Conservation (phyloP, 2,329 filamentous ascomycete species). For the Aspergillus transmontanensis region DNA sequence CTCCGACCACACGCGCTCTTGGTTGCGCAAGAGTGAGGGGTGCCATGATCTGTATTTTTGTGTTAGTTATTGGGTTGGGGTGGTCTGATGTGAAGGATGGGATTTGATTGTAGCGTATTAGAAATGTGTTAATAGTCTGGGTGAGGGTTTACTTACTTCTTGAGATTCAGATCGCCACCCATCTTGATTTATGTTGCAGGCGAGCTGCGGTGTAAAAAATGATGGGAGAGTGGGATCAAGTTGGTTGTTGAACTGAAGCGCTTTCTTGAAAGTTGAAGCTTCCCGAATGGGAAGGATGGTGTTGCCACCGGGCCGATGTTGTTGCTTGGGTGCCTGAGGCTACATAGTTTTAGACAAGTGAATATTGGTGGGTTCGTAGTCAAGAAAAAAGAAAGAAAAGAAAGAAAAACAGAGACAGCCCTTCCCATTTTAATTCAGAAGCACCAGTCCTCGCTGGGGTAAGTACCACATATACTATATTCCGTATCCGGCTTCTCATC, state of each 20-base stretch:
- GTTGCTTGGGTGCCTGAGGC: conserved; percentile 10
- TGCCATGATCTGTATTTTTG: conserved; percentile 72
- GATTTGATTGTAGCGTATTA: neutral
- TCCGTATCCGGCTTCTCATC: too few relatives aligned
- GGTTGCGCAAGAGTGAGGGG: conserved; percentile 86
- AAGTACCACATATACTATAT: neutral
- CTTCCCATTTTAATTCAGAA: neutral
- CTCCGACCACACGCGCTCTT: conserved; percentile 85
- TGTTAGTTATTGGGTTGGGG: conserved; percentile 15
- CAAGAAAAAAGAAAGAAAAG: neutral
- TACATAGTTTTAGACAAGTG: neutral
- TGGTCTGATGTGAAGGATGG: neutral
- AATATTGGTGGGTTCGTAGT: neutral
- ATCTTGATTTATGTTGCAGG: conserved; percentile 57
- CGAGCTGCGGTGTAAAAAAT: neutral
- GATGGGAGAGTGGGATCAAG: neutral
- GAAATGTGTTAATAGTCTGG: neutral
- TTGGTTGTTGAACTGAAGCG: neutral
- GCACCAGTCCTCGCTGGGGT: neutral
- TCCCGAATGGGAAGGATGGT: conserved; percentile 11
- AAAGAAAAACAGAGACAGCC: neutral
- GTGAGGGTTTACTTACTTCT: conserved; percentile 60
- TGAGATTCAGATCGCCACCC: conserved; percentile 94
- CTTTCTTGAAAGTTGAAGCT: neutral
- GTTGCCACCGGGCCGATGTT: conserved; percentile 10